Percentiles rank a stretch among this genome's conserved stretches.
Conservation (phyloP, 2,329 filamentous ascomycete species). For the Sarocladium oryzae region DNA sequence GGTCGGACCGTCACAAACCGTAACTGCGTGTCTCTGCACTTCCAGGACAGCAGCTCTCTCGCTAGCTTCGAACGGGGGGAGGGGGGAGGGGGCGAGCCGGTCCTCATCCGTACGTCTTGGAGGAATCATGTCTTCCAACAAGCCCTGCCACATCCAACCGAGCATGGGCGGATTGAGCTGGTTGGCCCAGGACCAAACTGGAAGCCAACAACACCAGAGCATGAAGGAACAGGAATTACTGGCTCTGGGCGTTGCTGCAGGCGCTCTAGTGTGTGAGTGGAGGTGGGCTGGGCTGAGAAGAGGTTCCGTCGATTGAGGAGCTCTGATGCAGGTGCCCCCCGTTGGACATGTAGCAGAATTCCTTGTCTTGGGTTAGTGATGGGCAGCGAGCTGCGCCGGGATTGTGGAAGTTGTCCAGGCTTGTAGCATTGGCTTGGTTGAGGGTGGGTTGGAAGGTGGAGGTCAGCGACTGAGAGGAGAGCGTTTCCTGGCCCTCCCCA, state of each 20-base stretch:
- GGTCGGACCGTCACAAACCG: background rate
- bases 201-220: background rate
- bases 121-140: background rate
- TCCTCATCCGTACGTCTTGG: background rate
- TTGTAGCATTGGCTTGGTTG: constrained; percentile 1
- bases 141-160: background rate
- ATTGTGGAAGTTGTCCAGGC: background rate
- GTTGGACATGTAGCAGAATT: no score
- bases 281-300: background rate
- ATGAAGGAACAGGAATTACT: background rate
- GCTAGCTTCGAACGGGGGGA: background rate
- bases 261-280: background rate
- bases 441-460: background rate
- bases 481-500: background rate
- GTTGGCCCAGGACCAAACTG: background rate
- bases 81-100: background rate
- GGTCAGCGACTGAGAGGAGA: background rate
- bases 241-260: background rate
- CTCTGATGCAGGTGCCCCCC: background rate
- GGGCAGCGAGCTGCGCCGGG: background rate
- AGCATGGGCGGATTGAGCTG: background rate
- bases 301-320: constrained; percentile 1
- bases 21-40: background rate
- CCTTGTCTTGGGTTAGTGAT: no score
- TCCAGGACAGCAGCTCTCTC: background rate